Conservation (phyloP, 257 asterid species). For the Capsicum rhomboideum region DNA sequence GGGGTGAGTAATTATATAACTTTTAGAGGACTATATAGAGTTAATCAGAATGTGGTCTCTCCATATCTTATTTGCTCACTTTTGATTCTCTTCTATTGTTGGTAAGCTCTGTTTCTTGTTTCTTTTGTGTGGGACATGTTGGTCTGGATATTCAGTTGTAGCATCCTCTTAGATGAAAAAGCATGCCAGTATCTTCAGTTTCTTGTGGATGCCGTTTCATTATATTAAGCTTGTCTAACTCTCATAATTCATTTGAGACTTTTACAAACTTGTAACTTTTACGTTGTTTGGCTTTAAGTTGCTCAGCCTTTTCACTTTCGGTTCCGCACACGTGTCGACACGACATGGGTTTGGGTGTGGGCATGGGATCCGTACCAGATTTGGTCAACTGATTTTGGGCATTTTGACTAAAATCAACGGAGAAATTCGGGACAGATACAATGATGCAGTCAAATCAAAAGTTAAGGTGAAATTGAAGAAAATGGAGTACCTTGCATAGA, state of each 20-base stretch:
- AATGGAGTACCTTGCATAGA: too few species aligned
- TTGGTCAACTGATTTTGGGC: too few species aligned
- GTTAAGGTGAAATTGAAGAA: too few species aligned
- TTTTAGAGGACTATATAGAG: not conserved
- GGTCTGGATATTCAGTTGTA: not conserved
- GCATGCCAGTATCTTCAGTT: not conserved
- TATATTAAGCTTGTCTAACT: not conserved
- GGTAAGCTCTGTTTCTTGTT: not conserved
- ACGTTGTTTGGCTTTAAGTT: not conserved
- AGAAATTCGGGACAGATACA: too few species aligned
- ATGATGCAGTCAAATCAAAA: too few species aligned
- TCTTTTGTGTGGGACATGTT: not conserved
- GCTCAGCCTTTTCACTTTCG: too few species aligned
- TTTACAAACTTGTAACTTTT: not conserved
- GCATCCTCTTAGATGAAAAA: not conserved
- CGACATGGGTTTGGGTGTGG: too few species aligned
- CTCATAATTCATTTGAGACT: not conserved
- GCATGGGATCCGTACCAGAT: too few species aligned
- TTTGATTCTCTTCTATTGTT: not conserved
- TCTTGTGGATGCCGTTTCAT: not conserved
- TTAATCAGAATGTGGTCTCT: not conserved
- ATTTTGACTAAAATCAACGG: too few species aligned
- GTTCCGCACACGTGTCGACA: too few species aligned
- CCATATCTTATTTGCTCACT: not conserved
- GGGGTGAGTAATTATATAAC: constrained; percentile 43